phyloP scores from a whole-genome alignment of 192 early-diverging fungal genomes.

The Tieghemiomyces parasiticus region DNA sequence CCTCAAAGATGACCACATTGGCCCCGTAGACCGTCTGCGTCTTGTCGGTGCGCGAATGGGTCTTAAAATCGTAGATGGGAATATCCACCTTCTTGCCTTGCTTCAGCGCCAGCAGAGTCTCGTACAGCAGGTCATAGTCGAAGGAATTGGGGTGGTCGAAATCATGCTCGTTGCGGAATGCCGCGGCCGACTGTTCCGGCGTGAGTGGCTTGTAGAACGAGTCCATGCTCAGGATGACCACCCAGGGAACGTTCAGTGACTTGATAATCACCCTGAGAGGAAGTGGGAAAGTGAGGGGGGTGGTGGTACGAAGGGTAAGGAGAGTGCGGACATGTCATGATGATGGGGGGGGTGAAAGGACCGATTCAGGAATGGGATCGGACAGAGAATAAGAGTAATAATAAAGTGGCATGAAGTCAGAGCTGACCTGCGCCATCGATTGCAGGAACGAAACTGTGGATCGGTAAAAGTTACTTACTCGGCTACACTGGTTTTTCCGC shows the following conservation, averaged over 20 bases:
- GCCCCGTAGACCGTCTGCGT: conserved; percentile 74
- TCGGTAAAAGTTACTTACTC: conserved; percentile 28
- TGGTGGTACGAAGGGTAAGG: neutral
- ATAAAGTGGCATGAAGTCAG: no score
- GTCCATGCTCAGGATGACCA: conserved; percentile 88
- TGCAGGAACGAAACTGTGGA: no score
- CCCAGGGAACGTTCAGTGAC: conserved; percentile 65
- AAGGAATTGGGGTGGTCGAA: conserved; percentile 90
- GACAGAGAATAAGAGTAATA: no score
- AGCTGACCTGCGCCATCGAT: no score
- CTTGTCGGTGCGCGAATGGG: conserved; percentile 56
- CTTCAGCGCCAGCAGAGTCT: conserved; percentile 60
- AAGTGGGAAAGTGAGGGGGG: neutral
- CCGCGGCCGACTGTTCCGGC: conserved; percentile 47
- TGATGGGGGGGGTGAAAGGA: no score
- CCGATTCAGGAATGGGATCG: no score
- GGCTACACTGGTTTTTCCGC: conserved; percentile 71
- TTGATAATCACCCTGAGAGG: conserved; percentile 40
- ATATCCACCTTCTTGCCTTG: conserved; percentile 62
- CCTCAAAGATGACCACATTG: conserved; percentile 93
- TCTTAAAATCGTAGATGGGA: conserved; percentile 84
- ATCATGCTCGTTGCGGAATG: conserved; percentile 62
- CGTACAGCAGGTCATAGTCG: conserved; percentile 61
- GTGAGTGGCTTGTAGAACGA: conserved; percentile 84
- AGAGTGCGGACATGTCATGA: neutral